Conservation (phyloP, 805 yeast species). For the Saturnispora zaruensis region DNA sequence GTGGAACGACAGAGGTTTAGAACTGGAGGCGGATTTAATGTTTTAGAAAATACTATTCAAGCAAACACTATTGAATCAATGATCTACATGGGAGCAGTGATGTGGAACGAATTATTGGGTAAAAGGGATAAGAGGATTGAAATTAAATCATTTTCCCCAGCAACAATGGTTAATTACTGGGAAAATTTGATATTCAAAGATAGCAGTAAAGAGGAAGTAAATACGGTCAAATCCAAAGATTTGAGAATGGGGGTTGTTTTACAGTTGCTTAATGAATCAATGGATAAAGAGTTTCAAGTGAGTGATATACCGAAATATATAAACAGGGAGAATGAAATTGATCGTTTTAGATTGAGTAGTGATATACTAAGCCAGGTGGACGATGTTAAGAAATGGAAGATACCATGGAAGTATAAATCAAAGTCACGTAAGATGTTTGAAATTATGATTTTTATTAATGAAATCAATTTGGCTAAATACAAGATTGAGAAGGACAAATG, state of each 20-base stretch:
- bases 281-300: conserved; percentile 1
- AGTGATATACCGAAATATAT: background rate
- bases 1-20: conserved; percentile 53
- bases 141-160: conserved; percentile 8
- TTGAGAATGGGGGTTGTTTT: conserved; percentile 10
- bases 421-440: conserved; percentile 23
- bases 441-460: conserved; percentile 20
- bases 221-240: conserved; percentile 4
- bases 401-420: conserved; percentile 11
- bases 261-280: conserved; percentile 3
- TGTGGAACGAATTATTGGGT: conserved; percentile 4
- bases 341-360: background rate
- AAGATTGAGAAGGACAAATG: conserved; percentile 13
- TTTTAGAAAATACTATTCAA: conserved; percentile 43
- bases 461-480: conserved; percentile 9
- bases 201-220: background rate
- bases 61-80: conserved; percentile 49
- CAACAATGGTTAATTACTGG: conserved; percentile 28
- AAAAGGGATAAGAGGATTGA: conserved; percentile 1
- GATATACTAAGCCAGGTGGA: conserved; percentile 4
- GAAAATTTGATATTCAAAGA: background rate
- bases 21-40: conserved; percentile 35
- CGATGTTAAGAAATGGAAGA: conserved; percentile 6
- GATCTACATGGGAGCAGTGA: conserved; percentile 22
- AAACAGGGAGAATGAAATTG: background rate